Evolutionary conservation across 805 yeast genomes (phyloP).

Genomic region (Kodamaea kakaduensis): DNA sequence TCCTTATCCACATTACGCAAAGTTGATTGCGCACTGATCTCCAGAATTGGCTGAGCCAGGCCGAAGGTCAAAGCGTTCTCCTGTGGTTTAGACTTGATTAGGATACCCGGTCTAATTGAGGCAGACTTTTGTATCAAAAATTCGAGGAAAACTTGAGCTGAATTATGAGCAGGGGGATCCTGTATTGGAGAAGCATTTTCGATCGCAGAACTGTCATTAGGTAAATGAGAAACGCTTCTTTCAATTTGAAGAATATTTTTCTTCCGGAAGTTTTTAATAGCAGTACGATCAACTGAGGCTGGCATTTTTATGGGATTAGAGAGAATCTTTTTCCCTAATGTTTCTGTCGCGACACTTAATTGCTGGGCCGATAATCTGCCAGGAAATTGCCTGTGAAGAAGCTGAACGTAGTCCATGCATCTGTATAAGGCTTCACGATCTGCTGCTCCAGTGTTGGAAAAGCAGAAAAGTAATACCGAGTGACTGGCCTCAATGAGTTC

Average conservation of each 20-base stretch:
- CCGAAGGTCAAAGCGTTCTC: conserved; percentile 4
- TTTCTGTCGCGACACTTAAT: conserved; percentile 52
- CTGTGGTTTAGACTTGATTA: conserved; percentile 11
- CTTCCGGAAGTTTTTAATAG: too few relatives aligned
- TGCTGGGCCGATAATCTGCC: conserved; percentile 48
- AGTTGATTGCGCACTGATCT: conserved; percentile 35
- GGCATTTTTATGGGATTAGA: conserved; percentile 19
- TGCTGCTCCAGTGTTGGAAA: conserved; percentile 22
- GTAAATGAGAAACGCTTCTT: too few relatives aligned
- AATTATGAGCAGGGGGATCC: background rate
- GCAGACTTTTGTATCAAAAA: conserved; percentile 41
- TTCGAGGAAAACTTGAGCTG: conserved; percentile 33
- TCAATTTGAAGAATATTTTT: too few relatives aligned
- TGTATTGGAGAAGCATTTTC: background rate
- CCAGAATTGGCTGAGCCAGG: conserved; percentile 35
- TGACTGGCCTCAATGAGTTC: conserved; percentile 58
- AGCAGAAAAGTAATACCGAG: conserved; percentile 46
- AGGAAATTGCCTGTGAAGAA: conserved; percentile 57
- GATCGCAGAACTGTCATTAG: too few relatives aligned
- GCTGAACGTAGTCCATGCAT: conserved; percentile 39
- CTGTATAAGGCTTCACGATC: conserved; percentile 16
- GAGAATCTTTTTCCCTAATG: conserved; percentile 44
- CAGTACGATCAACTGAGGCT: conserved; percentile 1
- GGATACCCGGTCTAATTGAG: conserved; percentile 29
- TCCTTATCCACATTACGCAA: conserved; percentile 25